These are phyloP conservation scores for Gonapodya sp. DNA, from an alignment of 192 early-diverging fungal species.

Conservation along the genomic window DNA sequence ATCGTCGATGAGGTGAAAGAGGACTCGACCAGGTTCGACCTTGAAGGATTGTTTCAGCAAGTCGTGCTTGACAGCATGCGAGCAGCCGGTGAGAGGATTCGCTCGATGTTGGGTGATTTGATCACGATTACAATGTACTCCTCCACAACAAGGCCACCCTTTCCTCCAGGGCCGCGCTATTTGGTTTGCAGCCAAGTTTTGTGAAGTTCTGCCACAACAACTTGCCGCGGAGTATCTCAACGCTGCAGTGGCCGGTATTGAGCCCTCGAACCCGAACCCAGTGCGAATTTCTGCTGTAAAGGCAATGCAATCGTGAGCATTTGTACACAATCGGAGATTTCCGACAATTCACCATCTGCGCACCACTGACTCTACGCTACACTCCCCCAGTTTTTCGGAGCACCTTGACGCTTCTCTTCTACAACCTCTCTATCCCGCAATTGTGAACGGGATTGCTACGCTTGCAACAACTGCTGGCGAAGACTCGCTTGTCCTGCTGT, in stretches of 20 bases:
- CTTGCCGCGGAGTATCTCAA: conserved; percentile 62
- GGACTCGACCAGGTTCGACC: conserved; percentile 44
- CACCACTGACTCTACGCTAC: no score
- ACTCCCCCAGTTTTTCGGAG: not conserved
- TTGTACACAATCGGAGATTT: no score
- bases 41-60: conserved; percentile 69
- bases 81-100: conserved; percentile 39
- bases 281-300: conserved; percentile 62
- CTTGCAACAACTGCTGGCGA: conserved; percentile 30
- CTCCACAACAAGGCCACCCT: conserved; percentile 29
- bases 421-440: conserved; percentile 22
- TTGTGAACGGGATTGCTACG: conserved; percentile 28
- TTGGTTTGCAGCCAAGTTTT: conserved; percentile 76
- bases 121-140: not conserved
- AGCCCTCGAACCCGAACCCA: conserved; percentile 34
- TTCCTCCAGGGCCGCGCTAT: conserved; percentile 86
- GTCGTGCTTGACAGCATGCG: conserved; percentile 67
- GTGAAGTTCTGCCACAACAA: conserved; percentile 52
- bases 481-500: conserved; percentile 34
- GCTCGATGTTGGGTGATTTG: conserved; percentile 9
- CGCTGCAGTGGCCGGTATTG: conserved; percentile 64
- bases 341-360: no score
- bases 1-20: conserved; percentile 44
- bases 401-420: conserved; percentile 20
- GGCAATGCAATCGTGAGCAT: conserved; percentile 50